Percentiles rank a stretch among this genome's conserved stretches.
Evolutionary conservation across 2,329 filamentous ascomycete genomes (phyloP).

Genomic region (Aspergillus tamarii): DNA sequence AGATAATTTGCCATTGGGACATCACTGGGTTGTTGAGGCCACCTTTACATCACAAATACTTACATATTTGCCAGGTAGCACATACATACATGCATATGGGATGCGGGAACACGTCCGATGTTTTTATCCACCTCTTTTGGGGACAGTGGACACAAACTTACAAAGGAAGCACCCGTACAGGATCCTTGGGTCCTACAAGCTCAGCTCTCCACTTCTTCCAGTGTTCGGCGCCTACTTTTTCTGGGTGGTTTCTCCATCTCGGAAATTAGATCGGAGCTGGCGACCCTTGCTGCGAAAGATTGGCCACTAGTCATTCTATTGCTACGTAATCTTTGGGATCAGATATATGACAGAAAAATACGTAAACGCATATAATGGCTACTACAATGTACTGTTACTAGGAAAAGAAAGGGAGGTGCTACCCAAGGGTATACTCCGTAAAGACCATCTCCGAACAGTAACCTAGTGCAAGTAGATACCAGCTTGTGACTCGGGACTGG

Average conservation of each 20-base stretch:
- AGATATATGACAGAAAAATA: neutral
- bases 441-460: neutral
- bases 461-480: neutral
- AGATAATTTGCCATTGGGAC: neutral
- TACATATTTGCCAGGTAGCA: neutral
- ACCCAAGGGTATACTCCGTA: neutral
- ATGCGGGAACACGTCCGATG: neutral
- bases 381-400: neutral
- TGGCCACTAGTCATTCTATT: neutral
- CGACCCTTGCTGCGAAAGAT: neutral
- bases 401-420: neutral
- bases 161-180: conserved; percentile 12
- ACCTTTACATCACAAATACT: neutral
- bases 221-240: conserved; percentile 18
- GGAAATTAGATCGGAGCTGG: conserved; percentile 21
- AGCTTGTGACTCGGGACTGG: neutral
- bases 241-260: conserved; percentile 11
- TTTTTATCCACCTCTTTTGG: neutral
- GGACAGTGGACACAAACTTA: neutral
- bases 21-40: neutral
- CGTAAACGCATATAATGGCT: neutral
- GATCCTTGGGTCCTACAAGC: conserved; percentile 16
- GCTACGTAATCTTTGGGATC: neutral
- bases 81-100: neutral
- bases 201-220: conserved; percentile 24